A percentile compares a stretch with the other conserved stretches of the same genome.
Conservation (phyloP, 345 rosid species). For the Murraya koenigii region DNA sequence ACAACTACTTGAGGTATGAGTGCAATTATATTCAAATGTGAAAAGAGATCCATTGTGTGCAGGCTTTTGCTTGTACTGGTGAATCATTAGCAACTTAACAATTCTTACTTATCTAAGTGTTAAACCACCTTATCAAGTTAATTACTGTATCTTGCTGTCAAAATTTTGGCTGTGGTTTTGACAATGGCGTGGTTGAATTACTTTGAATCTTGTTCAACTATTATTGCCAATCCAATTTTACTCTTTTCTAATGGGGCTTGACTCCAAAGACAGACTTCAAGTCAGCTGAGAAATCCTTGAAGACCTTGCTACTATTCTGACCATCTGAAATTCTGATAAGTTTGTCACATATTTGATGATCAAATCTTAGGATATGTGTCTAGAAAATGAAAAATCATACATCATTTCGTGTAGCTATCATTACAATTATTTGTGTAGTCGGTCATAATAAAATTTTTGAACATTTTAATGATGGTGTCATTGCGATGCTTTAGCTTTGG, state of each 20-base stretch:
- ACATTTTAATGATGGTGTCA: background rate
- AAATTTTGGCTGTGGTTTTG: background rate
- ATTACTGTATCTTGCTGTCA: background rate
- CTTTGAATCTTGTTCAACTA: background rate
- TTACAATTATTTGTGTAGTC: background rate
- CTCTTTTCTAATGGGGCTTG: background rate
- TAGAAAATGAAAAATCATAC: background rate
- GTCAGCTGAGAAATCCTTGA: background rate
- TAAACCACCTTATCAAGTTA: background rate
- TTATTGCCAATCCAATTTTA: background rate
- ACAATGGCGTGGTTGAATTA: background rate
- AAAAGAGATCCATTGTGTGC: slow-evolving; percentile 1
- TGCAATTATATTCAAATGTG: background rate
- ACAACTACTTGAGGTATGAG: slow-evolving; percentile 83
- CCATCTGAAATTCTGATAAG: background rate
- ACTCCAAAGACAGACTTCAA: background rate
- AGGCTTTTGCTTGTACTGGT: background rate
- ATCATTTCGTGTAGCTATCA: background rate
- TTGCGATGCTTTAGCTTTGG: background rate
- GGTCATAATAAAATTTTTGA: background rate
- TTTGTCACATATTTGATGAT: background rate
- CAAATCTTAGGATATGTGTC: background rate
- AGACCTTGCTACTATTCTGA: background rate
- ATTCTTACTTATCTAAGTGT: background rate
- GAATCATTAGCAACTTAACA: background rate